Base-by-base conservation (phyloP, 495 filamentous ascomycete genomes). In the Copromyces sp. region DNA sequence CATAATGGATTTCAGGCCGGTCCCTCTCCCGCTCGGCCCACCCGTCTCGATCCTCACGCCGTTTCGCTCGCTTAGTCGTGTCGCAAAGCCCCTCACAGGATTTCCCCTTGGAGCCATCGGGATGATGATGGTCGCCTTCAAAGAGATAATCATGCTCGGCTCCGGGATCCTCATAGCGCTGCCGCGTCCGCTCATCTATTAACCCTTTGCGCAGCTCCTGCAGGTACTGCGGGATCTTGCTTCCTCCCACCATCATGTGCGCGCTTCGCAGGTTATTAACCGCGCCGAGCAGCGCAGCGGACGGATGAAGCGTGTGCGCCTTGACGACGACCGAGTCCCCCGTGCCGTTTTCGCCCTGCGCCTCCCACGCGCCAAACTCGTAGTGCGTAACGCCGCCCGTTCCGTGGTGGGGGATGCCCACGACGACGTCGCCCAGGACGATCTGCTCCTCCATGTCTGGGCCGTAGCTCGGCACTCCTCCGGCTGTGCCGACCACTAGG, bases 401-500 rank as follows among this genome's bases (percentile, higher is more conserved):
- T 3, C 59, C 45, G 69, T 70, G 20, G 29, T 44, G 38, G 3
- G 76, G 74, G 2, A n/a, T 59, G 70, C 77, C 74, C 39, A 80
- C 75, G 1, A 80, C 77, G 20, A 80, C 65, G 45, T 80, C 78
- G 6, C 78, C 78, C 9, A 80, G 71, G 32, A 69, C 78, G 12
- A 87, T 80, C 72, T 84, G 76, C 59, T 78, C 70, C 20, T 75
- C 73, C 16, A 20, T 37, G 41, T 70, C 79, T 9, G 84, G 40
- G 14, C 40, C 40, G 40, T 42, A 42, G 11, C 12, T 5, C 12
- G 39, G 81, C 9, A 80, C 77, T 3, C 83, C 84, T 32, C 82
- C 83, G 20, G 81, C 84, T 53, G 86, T 85, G 20, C 84, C 85
- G 8, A 88, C 84, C 75, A 87, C 82, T n/a, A 88, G 77, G 24